A percentile compares a stretch with the other conserved stretches of the same genome.
Evolutionary conservation across 202 grass and related monocot genomes (phyloP).

Genomic region (Carex arenaria): DNA sequence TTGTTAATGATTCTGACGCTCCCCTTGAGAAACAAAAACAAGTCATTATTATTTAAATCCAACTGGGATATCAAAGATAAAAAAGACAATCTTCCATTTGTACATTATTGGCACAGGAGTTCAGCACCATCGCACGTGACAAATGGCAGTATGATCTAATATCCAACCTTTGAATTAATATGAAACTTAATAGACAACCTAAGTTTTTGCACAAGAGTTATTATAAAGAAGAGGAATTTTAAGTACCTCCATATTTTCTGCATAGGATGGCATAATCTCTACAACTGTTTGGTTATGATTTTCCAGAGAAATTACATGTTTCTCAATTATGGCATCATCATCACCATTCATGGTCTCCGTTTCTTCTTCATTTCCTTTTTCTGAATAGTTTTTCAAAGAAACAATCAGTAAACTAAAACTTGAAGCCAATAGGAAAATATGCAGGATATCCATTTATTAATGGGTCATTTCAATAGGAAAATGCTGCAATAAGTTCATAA

Average conservation of each 20-base stretch:
- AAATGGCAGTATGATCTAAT: not conserved
- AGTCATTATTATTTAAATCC: conserved; percentile 12
- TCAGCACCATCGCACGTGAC: not conserved
- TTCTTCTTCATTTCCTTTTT: not conserved
- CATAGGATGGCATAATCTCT: not conserved
- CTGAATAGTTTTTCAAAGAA: conserved; percentile 3
- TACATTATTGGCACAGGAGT: not conserved
- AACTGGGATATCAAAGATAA: conserved; percentile 27
- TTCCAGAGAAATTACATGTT: conserved; percentile 5
- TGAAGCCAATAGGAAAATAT: not conserved
- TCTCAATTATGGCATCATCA: not conserved
- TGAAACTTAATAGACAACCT: not conserved
- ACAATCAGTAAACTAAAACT: not conserved
- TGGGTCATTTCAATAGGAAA: not conserved
- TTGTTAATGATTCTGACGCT: conserved; percentile 5
- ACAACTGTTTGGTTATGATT: not conserved
- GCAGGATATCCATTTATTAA: not conserved
- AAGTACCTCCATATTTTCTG: not conserved
- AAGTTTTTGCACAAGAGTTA: not conserved
- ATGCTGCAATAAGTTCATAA: not conserved
- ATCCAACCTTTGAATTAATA: not conserved
- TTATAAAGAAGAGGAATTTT: not conserved
- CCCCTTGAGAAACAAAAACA: conserved; percentile 36
- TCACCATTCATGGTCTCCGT: not conserved
- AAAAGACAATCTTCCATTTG: not conserved